These are phyloP conservation scores for Avena atlantica DNA, from an alignment of 176 grass and related monocot genomes.

Conservation along the genomic window DNA sequence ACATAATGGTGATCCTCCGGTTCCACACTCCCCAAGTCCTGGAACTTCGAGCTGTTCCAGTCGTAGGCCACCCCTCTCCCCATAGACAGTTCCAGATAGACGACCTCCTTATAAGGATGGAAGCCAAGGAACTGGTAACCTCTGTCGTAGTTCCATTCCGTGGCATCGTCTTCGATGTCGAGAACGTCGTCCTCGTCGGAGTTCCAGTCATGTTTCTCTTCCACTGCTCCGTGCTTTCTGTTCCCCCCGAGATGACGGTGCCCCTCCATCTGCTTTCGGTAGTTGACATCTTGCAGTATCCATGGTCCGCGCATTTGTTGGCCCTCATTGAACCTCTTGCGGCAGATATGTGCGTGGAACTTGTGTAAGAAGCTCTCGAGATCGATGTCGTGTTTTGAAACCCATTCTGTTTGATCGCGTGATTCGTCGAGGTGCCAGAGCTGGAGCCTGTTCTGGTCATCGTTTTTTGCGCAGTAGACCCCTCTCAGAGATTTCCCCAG, in stretches of 20 bases:
- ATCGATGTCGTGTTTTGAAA: background rate
- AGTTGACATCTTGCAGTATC: background rate
- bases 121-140: background rate
- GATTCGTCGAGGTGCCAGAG: background rate
- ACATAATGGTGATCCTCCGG: background rate
- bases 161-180: background rate
- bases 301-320: background rate
- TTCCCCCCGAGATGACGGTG: background rate
- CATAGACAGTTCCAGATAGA: background rate
- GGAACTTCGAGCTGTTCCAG: conserved; percentile 5
- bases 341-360: background rate
- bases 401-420: background rate
- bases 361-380: background rate
- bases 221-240: too few species aligned
- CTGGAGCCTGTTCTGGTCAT: background rate
- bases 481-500: background rate
- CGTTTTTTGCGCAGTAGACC: background rate
- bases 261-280: too few species aligned
- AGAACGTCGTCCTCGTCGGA: background rate
- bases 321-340: background rate
- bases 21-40: background rate
- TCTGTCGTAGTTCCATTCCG: background rate
- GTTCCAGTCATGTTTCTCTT: background rate
- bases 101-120: conserved; percentile 6
- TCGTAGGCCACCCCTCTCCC: background rate